Base-by-base conservation (phyloP, 345 rosid genomes). In the Durio zibethinus region DNA sequence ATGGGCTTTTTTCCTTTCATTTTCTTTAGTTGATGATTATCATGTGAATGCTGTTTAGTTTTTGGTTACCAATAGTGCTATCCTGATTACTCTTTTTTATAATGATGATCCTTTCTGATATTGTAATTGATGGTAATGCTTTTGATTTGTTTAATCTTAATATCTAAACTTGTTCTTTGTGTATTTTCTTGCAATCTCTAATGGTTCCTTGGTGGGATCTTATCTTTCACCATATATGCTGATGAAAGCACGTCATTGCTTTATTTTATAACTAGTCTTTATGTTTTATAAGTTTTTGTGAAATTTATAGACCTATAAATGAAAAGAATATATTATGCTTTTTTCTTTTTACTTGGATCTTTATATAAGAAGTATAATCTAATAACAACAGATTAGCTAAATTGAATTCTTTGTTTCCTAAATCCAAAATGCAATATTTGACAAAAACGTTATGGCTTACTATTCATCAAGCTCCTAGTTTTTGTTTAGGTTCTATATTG, bases 11-110 rank as follows among this genome's bases (percentile, higher is more conserved):
- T 33, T n/a, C 29, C 62, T 25, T n/a, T 14, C 31, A 7, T 72
- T 71, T 20, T 23, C 42, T 72, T 72, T 31, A 52, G 61, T 72
- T 72, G 52, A 33, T 72, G 29, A 72, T 33, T 61, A 50, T 71
- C 52, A 18, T 50, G 42, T 33, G 61, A 71, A 33, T 54, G 6
- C 11, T 7, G 29, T 52, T 50, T 50, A 50, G 42, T 3, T 27
- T 18, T 70, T 47, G 5, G 61, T 50, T 71, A 52, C 40, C 75
- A 52, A 52, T 52, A 52, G 18, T 72, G 42, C 74, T 70, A 29
- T 12, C 57, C 56, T 70, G 57, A 29, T 47, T 16, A 70, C 14
- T 7, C 54, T 47, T 47, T 27, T 36, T 8, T 9, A 43, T 68
- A 69, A 69, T 68, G 21, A 4, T 45, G 36, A 25, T 25, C 53